Evolutionary conservation across 257 asterid genomes (phyloP).

Genomic region (Sherardia arvensis): DNA sequence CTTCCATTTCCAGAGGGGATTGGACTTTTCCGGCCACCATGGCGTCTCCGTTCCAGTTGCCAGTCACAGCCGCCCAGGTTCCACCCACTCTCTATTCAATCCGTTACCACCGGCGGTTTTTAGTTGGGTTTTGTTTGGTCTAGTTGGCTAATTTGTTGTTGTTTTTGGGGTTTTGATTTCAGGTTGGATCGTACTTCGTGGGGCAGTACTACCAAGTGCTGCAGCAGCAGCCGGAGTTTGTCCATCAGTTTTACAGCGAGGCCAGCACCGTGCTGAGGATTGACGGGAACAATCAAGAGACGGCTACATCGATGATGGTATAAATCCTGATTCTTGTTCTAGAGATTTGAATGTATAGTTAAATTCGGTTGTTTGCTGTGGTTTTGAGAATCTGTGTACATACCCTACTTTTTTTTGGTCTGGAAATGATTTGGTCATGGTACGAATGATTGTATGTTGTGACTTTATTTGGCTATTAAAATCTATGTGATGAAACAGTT

Average conservation of each 20-base stretch:
- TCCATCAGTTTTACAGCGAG: conserved; percentile 79
- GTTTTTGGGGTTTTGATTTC: conserved; percentile 6
- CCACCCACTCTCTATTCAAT: too few species aligned
- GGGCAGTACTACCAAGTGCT: conserved; percentile 94
- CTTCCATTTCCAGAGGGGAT: conserved; percentile 7
- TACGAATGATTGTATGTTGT: background rate
- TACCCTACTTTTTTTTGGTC: too few species aligned
- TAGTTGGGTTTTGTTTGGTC: background rate
- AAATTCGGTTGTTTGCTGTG: background rate
- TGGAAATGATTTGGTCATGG: too few species aligned
- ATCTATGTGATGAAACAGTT: too few species aligned
- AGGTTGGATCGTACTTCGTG: conserved; percentile 97
- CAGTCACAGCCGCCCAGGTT: conserved; percentile 94
- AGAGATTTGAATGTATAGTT: background rate
- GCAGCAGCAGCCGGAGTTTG: conserved; percentile 77
- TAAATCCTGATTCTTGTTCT: conserved; percentile 15
- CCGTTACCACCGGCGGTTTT: too few species aligned
- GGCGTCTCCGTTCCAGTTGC: conserved; percentile 68
- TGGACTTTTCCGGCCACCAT: conserved; percentile 22
- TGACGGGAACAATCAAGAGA: conserved; percentile 66
- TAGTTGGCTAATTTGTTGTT: background rate
- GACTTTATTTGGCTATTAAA: background rate
- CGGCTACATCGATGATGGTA: conserved; percentile 90
- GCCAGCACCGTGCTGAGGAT: conserved; percentile 88
- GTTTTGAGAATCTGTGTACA: too few species aligned